These are phyloP conservation scores for Phlyctochytrium arcticum DNA, from an alignment of 192 early-diverging fungal genomes.

Conservation along the genomic window DNA sequence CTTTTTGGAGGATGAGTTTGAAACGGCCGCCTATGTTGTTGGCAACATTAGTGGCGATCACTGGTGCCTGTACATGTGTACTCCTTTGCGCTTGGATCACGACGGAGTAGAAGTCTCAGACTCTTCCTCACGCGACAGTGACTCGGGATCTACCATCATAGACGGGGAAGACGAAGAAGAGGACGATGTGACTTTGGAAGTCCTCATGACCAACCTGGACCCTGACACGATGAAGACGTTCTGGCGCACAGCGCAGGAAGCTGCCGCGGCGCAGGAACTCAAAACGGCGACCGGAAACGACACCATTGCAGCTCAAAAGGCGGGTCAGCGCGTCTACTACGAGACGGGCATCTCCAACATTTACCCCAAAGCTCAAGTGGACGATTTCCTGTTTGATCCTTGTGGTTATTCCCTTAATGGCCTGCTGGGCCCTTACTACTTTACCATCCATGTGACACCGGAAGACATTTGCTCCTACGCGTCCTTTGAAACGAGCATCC, in stretches of 20 bases:
- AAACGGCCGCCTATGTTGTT: constrained; percentile 79
- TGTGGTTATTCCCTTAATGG: constrained; percentile 97
- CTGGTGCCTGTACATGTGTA: constrained; percentile 91
- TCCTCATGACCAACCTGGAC: constrained; percentile 91
- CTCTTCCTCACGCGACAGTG: constrained; percentile 25
- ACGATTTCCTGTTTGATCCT: constrained; percentile 91
- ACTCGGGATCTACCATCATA: constrained; percentile 15
- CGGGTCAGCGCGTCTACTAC: constrained; percentile 39
- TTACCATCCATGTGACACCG: constrained; percentile 96
- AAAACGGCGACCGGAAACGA: too few relatives aligned
- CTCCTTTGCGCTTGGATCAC: constrained; percentile 56
- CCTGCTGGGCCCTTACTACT: constrained; percentile 81
- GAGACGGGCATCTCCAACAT: constrained; percentile 76
- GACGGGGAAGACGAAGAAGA: constrained; percentile 38
- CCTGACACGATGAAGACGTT: constrained; percentile 75
- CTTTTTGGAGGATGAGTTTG: constrained; percentile 36
- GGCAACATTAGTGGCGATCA: constrained; percentile 93
- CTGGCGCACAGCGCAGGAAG: constrained; percentile 57
- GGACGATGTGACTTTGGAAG: constrained; percentile 92
- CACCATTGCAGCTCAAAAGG: constrained; percentile 21
- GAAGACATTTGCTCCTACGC: constrained; percentile 98
- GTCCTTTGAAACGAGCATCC: constrained; percentile 95
- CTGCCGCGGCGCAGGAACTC: constrained; percentile 47
- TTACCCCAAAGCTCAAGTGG: constrained; percentile 75
- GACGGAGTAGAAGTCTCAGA: constrained; percentile 35